Conservation (phyloP, 345 rosid genomes). For the Populus euphratica region DNA sequence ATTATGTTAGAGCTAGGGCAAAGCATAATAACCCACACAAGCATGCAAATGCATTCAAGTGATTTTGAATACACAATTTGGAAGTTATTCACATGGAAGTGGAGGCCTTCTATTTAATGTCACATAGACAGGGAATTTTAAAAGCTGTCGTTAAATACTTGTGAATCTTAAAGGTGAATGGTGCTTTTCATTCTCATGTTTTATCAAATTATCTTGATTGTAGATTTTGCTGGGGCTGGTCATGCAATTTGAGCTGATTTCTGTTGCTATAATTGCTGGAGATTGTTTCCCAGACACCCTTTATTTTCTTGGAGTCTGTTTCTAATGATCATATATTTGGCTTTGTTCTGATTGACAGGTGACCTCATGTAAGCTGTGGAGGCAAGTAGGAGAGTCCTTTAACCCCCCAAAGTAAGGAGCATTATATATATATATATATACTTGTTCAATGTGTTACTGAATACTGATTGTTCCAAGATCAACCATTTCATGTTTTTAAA, state of each 20-base stretch:
- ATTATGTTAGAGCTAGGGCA: background rate
- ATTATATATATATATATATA: background rate
- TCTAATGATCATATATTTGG: background rate
- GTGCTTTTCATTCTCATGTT: background rate
- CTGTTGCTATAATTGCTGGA: background rate
- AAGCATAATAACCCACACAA: background rate
- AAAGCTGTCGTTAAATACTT: background rate
- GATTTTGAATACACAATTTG: background rate
- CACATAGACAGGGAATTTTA: background rate
- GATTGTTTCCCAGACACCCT: background rate
- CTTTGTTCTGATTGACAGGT: constrained; percentile 4
- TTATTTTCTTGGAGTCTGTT: background rate
- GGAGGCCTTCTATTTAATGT: background rate
- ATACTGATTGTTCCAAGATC: background rate
- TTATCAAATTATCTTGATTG: background rate
- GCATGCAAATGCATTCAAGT: background rate
- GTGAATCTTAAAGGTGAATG: background rate
- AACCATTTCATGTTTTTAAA: background rate
- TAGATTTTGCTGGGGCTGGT: background rate
- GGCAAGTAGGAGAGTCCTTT: constrained; percentile 80
- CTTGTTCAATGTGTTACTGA: background rate
- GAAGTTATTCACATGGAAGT: background rate
- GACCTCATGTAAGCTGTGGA: constrained; percentile 59
- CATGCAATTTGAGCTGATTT: background rate
- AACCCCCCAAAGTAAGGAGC: constrained; percentile 74